phyloP scores from a whole-genome alignment of 306 rosid species.

The Luffa acutangula region DNA sequence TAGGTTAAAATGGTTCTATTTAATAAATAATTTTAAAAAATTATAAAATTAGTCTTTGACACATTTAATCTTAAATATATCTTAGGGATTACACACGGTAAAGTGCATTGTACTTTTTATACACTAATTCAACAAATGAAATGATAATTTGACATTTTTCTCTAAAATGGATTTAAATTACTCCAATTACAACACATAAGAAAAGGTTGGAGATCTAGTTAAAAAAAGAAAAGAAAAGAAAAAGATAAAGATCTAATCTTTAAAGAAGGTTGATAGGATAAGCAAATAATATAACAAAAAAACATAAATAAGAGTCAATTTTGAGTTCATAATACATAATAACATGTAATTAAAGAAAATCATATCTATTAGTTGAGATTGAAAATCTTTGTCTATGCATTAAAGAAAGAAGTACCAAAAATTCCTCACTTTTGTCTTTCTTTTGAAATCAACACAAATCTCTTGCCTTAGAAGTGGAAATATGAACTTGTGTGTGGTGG shows the following conservation, averaged over 20 bases:
- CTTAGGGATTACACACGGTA: too few species aligned
- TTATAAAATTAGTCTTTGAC: too few species aligned
- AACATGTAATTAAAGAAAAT: background rate
- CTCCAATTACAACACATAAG: background rate
- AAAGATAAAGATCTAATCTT: background rate
- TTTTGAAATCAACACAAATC: background rate
- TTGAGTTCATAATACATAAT: background rate
- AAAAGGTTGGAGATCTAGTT: background rate
- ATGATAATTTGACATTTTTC: background rate
- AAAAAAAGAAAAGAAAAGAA: background rate
- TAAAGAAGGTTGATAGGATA: background rate
- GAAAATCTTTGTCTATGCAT: background rate
- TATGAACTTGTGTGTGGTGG: background rate
- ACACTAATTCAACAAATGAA: background rate
- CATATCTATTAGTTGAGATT: background rate
- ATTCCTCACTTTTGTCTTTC: background rate
- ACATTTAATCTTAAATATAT: too few species aligned
- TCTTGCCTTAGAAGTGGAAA: background rate
- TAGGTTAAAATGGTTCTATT: too few species aligned
- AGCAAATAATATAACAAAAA: background rate
- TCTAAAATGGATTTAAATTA: too few species aligned
- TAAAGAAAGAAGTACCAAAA: background rate
- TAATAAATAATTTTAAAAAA: too few species aligned
- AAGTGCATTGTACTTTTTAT: too few species aligned
- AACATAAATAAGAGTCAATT: background rate